Evolutionary conservation across 495 filamentous ascomycete genomes (phyloP).

Genomic region (Zalerion maritima): DNA sequence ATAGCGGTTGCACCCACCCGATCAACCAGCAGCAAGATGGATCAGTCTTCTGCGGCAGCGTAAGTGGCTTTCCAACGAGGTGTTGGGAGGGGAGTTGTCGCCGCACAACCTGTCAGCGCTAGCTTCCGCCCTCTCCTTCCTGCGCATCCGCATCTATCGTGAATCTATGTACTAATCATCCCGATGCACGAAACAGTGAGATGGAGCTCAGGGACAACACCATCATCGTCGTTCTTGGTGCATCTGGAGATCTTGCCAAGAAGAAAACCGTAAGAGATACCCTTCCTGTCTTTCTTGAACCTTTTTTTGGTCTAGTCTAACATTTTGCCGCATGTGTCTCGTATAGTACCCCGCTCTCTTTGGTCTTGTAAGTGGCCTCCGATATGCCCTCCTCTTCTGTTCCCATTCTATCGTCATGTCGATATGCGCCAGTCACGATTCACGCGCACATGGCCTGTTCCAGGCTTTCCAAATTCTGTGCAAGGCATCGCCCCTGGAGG

Average conservation of each 20-base stretch:
- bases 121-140: no score
- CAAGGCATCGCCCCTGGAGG: neutral
- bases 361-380: conserved; percentile 63
- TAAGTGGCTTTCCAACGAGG: no score
- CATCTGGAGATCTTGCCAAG: conserved; percentile 94
- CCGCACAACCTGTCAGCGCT: no score
- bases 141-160: no score
- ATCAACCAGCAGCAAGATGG: no score
- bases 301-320: no score
- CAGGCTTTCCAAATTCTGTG: neutral
- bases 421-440: neutral
- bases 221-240: conserved; percentile 90
- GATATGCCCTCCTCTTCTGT: conserved; percentile 1
- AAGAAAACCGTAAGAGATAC: conserved; percentile 81
- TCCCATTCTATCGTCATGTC: neutral
- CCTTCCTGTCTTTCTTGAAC: conserved; percentile 4
- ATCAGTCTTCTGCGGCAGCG: no score
- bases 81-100: no score
- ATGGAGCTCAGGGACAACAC: conserved; percentile 98
- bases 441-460: neutral
- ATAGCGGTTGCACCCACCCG: no score
- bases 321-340: no score
- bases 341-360: conserved; percentile 94
- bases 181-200: no score
- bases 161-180: no score